These are phyloP conservation scores for Calonectria leucothoes DNA, from an alignment of 2,329 filamentous ascomycete species.

Conservation along the genomic window DNA sequence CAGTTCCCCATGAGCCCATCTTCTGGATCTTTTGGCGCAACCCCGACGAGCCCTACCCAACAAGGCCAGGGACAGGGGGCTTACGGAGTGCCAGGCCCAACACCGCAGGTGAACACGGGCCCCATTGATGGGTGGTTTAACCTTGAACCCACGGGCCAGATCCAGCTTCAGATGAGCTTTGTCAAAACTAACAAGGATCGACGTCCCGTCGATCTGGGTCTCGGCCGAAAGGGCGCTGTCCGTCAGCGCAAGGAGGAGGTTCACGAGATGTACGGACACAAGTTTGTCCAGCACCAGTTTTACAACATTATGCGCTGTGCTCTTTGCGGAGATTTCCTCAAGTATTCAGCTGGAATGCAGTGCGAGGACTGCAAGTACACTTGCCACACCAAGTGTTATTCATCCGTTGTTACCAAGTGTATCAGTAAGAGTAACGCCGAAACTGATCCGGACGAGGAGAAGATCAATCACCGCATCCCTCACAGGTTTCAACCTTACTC, in stretches of 20 bases:
- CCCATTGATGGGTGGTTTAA: conserved; percentile 97
- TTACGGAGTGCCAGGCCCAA: conserved; percentile 51
- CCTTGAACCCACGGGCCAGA: conserved; percentile 91
- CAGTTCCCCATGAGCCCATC: conserved; percentile 71
- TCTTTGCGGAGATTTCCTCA: conserved; percentile 96
- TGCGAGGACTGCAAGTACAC: conserved; percentile 99
- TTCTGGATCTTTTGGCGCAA: conserved; percentile 55
- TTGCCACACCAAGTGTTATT: conserved; percentile 97
- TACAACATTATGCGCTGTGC: conserved; percentile 99
- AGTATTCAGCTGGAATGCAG: conserved; percentile 98
- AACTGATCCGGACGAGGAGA: conserved; percentile 97
- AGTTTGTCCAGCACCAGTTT: conserved; percentile 98
- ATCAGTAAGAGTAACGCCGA: conserved; percentile 99
- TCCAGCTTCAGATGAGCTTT: conserved; percentile 92
- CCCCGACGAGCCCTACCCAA: conserved; percentile 56
- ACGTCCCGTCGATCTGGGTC: conserved; percentile 85
- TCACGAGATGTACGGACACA: conserved; percentile 99
- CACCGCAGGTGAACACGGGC: conserved; percentile 65
- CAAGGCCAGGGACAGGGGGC: conserved; percentile 47
- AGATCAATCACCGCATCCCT: conserved; percentile 99
- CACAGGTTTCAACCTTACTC: conserved; percentile 97
- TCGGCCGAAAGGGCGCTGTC: conserved; percentile 94
- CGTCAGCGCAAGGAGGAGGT: conserved; percentile 98
- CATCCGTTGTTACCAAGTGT: conserved; percentile 97
- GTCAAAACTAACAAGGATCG: conserved; percentile 89